These are phyloP conservation scores for Cylindrotheca fusiformis DNA, from an alignment of 108 stramenopile genomes.

Conservation along the genomic window DNA sequence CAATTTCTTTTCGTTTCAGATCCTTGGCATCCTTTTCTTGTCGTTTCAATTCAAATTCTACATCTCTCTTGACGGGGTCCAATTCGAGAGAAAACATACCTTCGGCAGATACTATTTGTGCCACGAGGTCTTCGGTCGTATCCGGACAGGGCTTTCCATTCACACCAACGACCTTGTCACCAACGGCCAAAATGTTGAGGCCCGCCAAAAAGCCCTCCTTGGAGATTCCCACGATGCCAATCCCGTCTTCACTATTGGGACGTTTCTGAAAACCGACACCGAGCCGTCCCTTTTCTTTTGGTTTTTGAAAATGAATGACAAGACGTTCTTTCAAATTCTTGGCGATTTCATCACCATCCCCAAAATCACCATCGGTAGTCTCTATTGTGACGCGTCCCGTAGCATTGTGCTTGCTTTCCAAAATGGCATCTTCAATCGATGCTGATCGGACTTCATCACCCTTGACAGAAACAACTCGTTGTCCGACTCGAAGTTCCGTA, in stretches of 20 bases:
- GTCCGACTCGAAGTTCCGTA: background rate
- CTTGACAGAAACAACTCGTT: background rate
- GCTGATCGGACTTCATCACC: background rate
- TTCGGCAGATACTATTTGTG: background rate
- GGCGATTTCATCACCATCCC: background rate
- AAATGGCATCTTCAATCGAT: background rate
- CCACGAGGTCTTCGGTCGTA: conserved; percentile 5
- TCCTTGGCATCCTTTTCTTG: background rate
- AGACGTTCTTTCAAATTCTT: background rate
- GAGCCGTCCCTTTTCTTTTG: background rate
- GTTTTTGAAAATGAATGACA: background rate
- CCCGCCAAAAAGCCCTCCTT: background rate
- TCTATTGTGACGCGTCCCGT: background rate
- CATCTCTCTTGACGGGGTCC: background rate
- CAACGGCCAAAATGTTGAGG: conserved; percentile 9
- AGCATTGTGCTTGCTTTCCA: background rate
- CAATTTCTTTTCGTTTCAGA: background rate
- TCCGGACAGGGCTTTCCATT: conserved; percentile 23
- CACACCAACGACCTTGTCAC: conserved; percentile 22
- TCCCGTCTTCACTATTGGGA: background rate
- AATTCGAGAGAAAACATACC: background rate
- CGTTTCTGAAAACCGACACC: background rate
- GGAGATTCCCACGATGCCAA: background rate
- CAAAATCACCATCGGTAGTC: background rate
- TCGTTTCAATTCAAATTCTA: background rate